A percentile compares a stretch with the other conserved stretches of the same genome.
Evolutionary conservation across 441 rosid genomes (phyloP).

Genomic region (Aquilaria agallochum): DNA sequence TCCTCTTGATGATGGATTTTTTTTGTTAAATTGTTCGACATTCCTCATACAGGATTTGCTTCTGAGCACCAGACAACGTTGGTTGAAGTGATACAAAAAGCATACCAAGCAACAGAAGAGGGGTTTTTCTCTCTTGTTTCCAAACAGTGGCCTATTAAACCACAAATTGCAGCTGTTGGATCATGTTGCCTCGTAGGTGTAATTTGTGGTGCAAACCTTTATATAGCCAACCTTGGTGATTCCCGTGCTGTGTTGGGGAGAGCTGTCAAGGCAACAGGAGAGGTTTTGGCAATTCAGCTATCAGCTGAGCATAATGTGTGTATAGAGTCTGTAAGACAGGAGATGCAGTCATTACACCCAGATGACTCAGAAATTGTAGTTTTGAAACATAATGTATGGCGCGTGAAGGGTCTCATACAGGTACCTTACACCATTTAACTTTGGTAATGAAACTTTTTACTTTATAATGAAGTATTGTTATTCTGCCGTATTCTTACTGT

Average conservation of each 20-base stretch:
- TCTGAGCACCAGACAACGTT: conserved; percentile 45
- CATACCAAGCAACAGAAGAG: conserved; percentile 50
- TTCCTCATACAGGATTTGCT: conserved; percentile 29
- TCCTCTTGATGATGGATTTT: too few species aligned
- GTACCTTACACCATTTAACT: conserved; percentile 15
- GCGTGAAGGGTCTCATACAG: conserved; percentile 55
- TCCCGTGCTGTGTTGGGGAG: conserved; percentile 53
- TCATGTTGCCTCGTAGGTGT: conserved; percentile 52
- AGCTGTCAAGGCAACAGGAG: conserved; percentile 39
- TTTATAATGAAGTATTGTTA: too few species aligned
- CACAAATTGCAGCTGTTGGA: conserved; percentile 57
- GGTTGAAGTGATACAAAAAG: conserved; percentile 40
- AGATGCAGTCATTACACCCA: conserved; percentile 49
- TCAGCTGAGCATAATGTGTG: conserved; percentile 48
- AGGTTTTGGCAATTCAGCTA: conserved; percentile 44
- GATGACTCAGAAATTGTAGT: conserved; percentile 44
- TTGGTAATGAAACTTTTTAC: neutral
- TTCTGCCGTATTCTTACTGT: too few species aligned
- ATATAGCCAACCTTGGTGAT: conserved; percentile 47
- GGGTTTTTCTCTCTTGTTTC: conserved; percentile 40
- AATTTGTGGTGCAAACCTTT: conserved; percentile 35
- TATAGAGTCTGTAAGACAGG: conserved; percentile 47
- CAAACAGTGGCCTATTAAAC: conserved; percentile 48
- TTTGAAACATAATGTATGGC: conserved; percentile 50
- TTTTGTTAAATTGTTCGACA: too few species aligned